Percentiles rank a stretch among this genome's conserved stretches.
phyloP scores from a whole-genome alignment of 2,329 filamentous ascomycete species.

The Xylogone sp. region DNA sequence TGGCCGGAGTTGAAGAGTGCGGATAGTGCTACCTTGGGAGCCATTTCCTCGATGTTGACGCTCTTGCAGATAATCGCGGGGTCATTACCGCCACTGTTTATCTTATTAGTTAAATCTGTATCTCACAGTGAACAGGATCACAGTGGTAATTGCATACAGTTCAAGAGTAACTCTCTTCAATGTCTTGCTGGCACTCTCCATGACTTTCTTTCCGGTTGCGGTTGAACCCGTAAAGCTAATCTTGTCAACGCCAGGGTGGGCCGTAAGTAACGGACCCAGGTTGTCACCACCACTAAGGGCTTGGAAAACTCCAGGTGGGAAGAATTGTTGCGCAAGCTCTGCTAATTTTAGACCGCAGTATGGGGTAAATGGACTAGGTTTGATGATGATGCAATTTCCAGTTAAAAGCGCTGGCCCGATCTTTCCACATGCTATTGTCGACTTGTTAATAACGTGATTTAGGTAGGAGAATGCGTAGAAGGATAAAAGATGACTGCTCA shows the following conservation, averaged over 20 bases:
- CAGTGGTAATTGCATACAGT: constrained; percentile 22
- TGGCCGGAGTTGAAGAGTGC: constrained; percentile 46
- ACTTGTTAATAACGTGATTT: too few relatives aligned
- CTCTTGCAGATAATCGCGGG: constrained; percentile 49
- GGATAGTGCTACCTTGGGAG: constrained; percentile 39
- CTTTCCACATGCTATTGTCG: constrained; percentile 33
- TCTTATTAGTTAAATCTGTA: neutral
- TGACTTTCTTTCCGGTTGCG: constrained; percentile 42
- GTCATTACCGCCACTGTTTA: constrained; percentile 44
- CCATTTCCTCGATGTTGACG: constrained; percentile 41
- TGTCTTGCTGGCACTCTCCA: constrained; percentile 44
- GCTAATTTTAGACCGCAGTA: constrained; percentile 46
- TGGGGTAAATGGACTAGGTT: constrained; percentile 54
- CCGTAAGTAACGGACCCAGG: constrained; percentile 47
- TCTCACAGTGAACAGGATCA: neutral
- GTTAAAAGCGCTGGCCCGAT: constrained; percentile 43
- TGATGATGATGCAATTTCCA: constrained; percentile 50
- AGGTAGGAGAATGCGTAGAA: too few relatives aligned
- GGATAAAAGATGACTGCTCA: too few relatives aligned
- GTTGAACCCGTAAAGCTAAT: constrained; percentile 55
- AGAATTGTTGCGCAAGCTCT: constrained; percentile 42
- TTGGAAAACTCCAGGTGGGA: constrained; percentile 53
- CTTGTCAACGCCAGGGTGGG: constrained; percentile 50
- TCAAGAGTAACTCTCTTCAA: constrained; percentile 51
- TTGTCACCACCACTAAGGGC: constrained; percentile 49